A percentile compares a stretch with the other conserved stretches of the same genome.
phyloP scores from a whole-genome alignment of 2,329 filamentous ascomycete species.

The Fusarium falciforme region DNA sequence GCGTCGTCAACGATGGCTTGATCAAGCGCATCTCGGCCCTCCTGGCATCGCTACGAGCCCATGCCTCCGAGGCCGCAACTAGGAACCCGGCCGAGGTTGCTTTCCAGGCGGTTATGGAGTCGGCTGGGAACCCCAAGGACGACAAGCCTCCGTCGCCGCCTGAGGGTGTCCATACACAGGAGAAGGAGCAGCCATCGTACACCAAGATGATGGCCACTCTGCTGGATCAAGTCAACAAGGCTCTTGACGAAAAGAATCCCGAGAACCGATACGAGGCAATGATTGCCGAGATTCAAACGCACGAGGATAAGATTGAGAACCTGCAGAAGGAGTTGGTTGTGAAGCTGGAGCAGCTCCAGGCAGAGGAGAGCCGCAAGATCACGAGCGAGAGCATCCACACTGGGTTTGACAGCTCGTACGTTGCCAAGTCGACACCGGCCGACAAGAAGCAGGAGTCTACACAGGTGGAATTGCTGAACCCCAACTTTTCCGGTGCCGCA shows the following conservation, averaged over 20 bases:
- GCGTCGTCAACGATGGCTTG: conserved; percentile 91
- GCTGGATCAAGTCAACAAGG: conserved; percentile 90
- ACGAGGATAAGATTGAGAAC: conserved; percentile 80
- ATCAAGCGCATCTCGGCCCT: conserved; percentile 85
- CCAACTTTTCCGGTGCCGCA: conserved; percentile 54
- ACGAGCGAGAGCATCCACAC: conserved; percentile 91
- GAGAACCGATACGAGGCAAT: conserved; percentile 79
- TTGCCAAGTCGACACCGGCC: conserved; percentile 69
- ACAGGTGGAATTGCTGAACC: conserved; percentile 81
- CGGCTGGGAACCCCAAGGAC: conserved; percentile 76
- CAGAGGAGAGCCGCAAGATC: conserved; percentile 88
- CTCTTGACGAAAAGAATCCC: conserved; percentile 80
- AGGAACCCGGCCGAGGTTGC: conserved; percentile 82
- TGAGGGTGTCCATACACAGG: conserved; percentile 80
- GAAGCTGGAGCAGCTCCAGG: conserved; percentile 85
- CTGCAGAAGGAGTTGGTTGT: conserved; percentile 79
- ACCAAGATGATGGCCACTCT: conserved; percentile 99
- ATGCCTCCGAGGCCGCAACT: conserved; percentile 74
- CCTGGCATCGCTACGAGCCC: conserved; percentile 78
- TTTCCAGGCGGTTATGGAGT: conserved; percentile 90
- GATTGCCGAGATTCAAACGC: conserved; percentile 79
- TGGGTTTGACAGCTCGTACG: conserved; percentile 88
- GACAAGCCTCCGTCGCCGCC: conserved; percentile 80
- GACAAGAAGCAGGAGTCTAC: conserved; percentile 61
- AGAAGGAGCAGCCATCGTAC: conserved; percentile 82